phyloP scores from a whole-genome alignment of 495 filamentous ascomycete species.

The Acidomyces sp. region DNA sequence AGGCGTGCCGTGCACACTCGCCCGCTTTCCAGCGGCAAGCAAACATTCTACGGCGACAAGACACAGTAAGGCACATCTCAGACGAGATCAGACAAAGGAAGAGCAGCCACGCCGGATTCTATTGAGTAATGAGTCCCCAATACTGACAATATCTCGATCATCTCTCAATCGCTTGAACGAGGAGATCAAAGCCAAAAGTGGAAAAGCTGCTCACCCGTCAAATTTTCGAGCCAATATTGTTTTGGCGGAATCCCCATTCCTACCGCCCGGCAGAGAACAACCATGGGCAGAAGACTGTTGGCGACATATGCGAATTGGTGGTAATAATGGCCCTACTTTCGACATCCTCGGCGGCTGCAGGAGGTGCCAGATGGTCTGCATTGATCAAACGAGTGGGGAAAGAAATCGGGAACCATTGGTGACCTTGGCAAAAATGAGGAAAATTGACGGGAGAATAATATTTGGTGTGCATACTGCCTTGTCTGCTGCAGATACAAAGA shows the following conservation, averaged over 20 bases:
- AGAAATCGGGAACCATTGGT: conserved; percentile 76
- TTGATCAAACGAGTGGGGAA: conserved; percentile 69
- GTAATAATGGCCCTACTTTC: conserved; percentile 25
- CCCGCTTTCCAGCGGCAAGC: conserved; percentile 57
- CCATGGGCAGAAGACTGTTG: conserved; percentile 51
- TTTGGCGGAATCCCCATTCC: conserved; percentile 33
- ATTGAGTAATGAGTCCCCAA: conserved; percentile 84
- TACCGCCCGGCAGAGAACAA: conserved; percentile 31
- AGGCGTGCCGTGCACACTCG: conserved; percentile 65
- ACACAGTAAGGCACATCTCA: conserved; percentile 51
- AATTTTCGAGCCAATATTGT: conserved; percentile 80
- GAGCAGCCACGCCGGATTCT: conserved; percentile 47
- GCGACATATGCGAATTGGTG: conserved; percentile 37
- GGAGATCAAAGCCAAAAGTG: conserved; percentile 47
- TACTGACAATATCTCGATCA: conserved; percentile 66
- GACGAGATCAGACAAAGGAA: conserved; percentile 31
- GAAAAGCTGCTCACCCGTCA: conserved; percentile 47
- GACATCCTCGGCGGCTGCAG: conserved; percentile 70
- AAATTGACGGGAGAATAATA: conserved; percentile 65
- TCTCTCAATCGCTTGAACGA: conserved; percentile 68
- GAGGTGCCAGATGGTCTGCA: conserved; percentile 89
- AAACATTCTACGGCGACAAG: conserved; percentile 42
- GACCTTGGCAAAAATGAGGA: conserved; percentile 72
- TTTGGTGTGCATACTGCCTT: conserved; percentile 63
- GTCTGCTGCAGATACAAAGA: conserved; percentile 5